A percentile compares a stretch with the other conserved stretches of the same genome.
phyloP scores from a whole-genome alignment of 1,284 basidiomycete species.

The Cerrena zonata region DNA sequence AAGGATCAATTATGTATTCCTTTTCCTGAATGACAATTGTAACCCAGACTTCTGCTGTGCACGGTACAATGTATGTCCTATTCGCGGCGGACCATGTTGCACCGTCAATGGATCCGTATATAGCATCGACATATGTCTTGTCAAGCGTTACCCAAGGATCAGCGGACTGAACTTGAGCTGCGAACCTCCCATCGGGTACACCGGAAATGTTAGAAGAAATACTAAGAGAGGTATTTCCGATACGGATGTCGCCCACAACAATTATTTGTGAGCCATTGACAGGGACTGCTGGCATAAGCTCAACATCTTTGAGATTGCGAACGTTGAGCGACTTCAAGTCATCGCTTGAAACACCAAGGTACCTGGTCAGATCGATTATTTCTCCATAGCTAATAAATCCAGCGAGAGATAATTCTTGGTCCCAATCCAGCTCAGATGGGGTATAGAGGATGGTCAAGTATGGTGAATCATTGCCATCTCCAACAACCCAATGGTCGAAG shows the following conservation, averaged over 20 bases:
- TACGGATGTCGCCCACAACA: slow-evolving; percentile 1
- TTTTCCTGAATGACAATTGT: slow-evolving; percentile 1
- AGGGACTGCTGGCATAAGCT: neutral
- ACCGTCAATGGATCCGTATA: slow-evolving; percentile 1
- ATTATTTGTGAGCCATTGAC: neutral
- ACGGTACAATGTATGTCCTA: neutral
- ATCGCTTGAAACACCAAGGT: neutral
- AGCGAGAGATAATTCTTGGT: neutral
- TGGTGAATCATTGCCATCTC: neutral
- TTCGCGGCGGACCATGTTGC: neutral
- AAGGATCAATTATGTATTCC: slow-evolving; percentile 1
- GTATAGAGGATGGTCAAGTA: slow-evolving; percentile 3
- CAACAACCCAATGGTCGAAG: neutral
- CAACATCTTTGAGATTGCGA: neutral
- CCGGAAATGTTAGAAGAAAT: neutral
- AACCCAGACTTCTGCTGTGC: slow-evolving; percentile 3
- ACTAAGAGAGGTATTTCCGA: neutral
- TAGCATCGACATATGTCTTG: slow-evolving; percentile 4
- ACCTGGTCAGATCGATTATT: neutral
- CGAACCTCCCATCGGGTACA: neutral
- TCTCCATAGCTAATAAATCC: slow-evolving; percentile 3
- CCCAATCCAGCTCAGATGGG: neutral
- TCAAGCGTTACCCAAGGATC: neutral
- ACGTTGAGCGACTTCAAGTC: neutral
- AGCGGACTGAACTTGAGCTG: slow-evolving; percentile 1